Evolutionary conservation across 192 early-diverging fungal genomes (phyloP).

Genomic region (Geosiphon pyriformis): DNA sequence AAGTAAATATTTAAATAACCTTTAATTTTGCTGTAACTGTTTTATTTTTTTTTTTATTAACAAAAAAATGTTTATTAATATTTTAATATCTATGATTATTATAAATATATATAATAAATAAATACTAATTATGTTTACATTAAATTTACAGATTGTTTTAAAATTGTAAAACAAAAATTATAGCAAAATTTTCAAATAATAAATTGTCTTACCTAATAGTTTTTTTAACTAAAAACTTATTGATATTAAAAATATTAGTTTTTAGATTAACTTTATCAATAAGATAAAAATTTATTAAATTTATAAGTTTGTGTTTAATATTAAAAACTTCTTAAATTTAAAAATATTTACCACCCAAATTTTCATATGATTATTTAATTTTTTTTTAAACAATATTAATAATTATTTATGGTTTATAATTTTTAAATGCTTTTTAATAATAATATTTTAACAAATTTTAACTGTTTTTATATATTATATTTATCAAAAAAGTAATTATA

Average conservation of each 20-base stretch:
- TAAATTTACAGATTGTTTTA: too few relatives aligned
- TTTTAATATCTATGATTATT: constrained; percentile 16
- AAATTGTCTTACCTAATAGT: too few relatives aligned
- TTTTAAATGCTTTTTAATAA: constrained; percentile 9
- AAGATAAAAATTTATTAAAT: too few relatives aligned
- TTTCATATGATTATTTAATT: neutral
- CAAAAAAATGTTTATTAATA: too few relatives aligned
- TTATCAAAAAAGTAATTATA: constrained; percentile 1
- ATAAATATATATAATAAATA: constrained; percentile 17
- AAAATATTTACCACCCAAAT: too few relatives aligned
- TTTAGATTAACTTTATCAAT: neutral
- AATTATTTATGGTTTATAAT: neutral
- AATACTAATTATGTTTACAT: too few relatives aligned
- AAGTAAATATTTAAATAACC: too few relatives aligned
- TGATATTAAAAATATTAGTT: constrained; percentile 14
- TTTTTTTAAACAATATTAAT: neutral
- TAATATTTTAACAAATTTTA: neutral
- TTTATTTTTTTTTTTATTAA: neutral
- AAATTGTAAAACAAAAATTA: too few relatives aligned
- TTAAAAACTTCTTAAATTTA: neutral
- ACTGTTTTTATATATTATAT: neutral
- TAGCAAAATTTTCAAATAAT: too few relatives aligned
- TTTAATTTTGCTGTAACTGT: constrained; percentile 12
- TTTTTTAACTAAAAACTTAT: too few relatives aligned
- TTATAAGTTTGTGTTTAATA: too few relatives aligned